Evolutionary conservation across 768 basidiomycete genomes (phyloP), one percentile per base, ranked within the genome.

Genomic region (Tulasnella sp.): DNA sequence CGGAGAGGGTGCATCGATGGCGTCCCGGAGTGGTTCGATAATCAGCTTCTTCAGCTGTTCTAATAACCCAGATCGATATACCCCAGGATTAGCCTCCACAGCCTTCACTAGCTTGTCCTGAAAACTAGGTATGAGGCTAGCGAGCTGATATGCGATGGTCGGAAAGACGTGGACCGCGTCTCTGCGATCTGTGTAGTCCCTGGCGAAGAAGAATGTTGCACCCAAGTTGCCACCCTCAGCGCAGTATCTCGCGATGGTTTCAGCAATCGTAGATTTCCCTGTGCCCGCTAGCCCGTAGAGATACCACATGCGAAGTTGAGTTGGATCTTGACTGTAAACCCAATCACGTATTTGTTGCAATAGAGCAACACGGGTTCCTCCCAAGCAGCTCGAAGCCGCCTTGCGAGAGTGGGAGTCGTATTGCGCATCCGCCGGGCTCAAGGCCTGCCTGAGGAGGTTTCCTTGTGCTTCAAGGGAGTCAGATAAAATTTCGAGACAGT

Each of bases 211-310:
- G 61, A 71, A 73, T 9, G 65, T 72, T 3, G 71, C 68, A 1
- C 72, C 73, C 15, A 75, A 69, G 10, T 56, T 34, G 2, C 64
- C 58, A 11, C 52, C 43, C 5, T 65, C 51, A 13, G 64, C 48
- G 17, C 68, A 65, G n/a, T 54, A 55, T 4, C 64, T 21, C 9
- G 71, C 70, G 23, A 75, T 60, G 8, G 72, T 70, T 32, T 71
- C 68, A 3, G 73, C 68, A n/a, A 76, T 71, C n/a, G 73, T 62
- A 3, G 73, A 73, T 62, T 75, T 76, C 4, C 75, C 75, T 8
- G 63, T 66, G 11, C 75, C 75, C 9, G 74, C 72, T 13, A 65
- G 64, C 29, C 71, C 74, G 48, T 50, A 61, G 21, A 75, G 58
- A 65, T 70, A 70, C 43, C 68, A 67, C 7, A 75, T 60, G 17